These are phyloP conservation scores for Xylariales sp. DNA, from an alignment of 2,329 filamentous ascomycete genomes.

Conservation along the genomic window DNA sequence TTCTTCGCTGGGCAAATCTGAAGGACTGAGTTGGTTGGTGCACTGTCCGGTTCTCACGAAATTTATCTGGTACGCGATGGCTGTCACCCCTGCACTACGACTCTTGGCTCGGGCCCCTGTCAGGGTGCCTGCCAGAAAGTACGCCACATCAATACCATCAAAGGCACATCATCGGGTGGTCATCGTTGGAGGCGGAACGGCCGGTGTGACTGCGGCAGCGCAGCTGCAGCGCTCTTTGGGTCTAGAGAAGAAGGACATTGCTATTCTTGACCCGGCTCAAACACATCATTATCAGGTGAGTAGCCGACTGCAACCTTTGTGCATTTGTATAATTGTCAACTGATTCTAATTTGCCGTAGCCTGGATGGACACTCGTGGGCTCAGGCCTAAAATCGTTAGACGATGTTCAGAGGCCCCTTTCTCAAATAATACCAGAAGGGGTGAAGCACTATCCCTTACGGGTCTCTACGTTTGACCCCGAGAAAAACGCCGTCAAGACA, in stretches of 20 bases:
- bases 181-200: slow-evolving; percentile 74
- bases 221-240: slow-evolving; percentile 64
- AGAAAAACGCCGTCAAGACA: slow-evolving; percentile 52
- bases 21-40: not conserved
- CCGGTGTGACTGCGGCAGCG: slow-evolving; percentile 73
- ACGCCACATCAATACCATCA: slow-evolving; percentile 47
- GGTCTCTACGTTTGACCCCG: slow-evolving; percentile 51
- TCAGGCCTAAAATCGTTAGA: slow-evolving; percentile 50
- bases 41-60: not conserved
- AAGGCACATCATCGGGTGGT: slow-evolving; percentile 69
- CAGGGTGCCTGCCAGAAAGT: slow-evolving; percentile 39
- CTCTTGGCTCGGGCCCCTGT: slow-evolving; percentile 40
- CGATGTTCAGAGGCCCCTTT: slow-evolving; percentile 47
- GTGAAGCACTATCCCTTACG: slow-evolving; percentile 52
- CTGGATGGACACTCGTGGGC: slow-evolving; percentile 55
- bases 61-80: slow-evolving; percentile 32
- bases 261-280: slow-evolving; percentile 52
- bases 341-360: slow-evolving; percentile 40
- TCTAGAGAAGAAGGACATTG: slow-evolving; percentile 51
- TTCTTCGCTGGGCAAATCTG: not conserved
- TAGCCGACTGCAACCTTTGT: not conserved
- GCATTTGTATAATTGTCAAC: not conserved
- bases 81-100: slow-evolving; percentile 28
- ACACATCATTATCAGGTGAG: slow-evolving; percentile 52
- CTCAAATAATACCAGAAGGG: slow-evolving; percentile 49